phyloP scores from a whole-genome alignment of 2,329 filamentous ascomycete genomes.

The Aspergillus ibericus region DNA sequence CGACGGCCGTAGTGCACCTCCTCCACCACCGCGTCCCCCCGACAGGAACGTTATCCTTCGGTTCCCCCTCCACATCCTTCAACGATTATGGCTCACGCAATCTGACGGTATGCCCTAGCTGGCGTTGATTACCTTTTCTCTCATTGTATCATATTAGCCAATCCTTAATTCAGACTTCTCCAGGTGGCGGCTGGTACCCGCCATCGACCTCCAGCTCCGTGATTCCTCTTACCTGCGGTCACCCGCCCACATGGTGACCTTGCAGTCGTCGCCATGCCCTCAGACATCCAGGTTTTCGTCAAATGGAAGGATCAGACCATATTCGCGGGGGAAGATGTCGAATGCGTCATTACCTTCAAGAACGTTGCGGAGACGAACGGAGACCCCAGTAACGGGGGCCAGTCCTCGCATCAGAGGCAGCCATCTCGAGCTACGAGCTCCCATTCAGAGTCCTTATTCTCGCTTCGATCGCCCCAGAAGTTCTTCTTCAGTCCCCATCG shows the following conservation, averaged over 20 bases:
- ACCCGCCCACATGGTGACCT: slow-evolving; percentile 34
- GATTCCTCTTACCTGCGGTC: slow-evolving; percentile 17
- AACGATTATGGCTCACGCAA: slow-evolving; percentile 21
- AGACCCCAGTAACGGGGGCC: slow-evolving; percentile 30
- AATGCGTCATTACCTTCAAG: slow-evolving; percentile 94
- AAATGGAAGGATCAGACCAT: slow-evolving; percentile 92
- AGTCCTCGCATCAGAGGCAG: slow-evolving; percentile 38
- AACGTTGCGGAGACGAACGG: slow-evolving; percentile 63
- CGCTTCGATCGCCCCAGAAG: slow-evolving; percentile 38
- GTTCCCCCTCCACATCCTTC: background rate
- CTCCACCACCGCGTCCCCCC: background rate
- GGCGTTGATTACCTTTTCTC: slow-evolving; percentile 13
- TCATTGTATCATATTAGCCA: slow-evolving; percentile 10
- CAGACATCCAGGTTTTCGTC: slow-evolving; percentile 92
- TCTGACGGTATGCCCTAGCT: slow-evolving; percentile 31
- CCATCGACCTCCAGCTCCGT: slow-evolving; percentile 20
- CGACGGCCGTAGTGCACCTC: background rate
- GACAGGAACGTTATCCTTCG: slow-evolving; percentile 3
- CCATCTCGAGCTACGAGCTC: slow-evolving; percentile 37
- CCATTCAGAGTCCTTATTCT: slow-evolving; percentile 40
- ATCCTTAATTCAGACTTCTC: background rate
- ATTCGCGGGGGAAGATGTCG: slow-evolving; percentile 93
- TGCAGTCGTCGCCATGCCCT: slow-evolving; percentile 47
- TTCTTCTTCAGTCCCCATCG: slow-evolving; percentile 38
- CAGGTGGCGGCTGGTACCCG: slow-evolving; percentile 22